Conservation (phyloP, 805 yeast genomes). For the Candida montana region DNA sequence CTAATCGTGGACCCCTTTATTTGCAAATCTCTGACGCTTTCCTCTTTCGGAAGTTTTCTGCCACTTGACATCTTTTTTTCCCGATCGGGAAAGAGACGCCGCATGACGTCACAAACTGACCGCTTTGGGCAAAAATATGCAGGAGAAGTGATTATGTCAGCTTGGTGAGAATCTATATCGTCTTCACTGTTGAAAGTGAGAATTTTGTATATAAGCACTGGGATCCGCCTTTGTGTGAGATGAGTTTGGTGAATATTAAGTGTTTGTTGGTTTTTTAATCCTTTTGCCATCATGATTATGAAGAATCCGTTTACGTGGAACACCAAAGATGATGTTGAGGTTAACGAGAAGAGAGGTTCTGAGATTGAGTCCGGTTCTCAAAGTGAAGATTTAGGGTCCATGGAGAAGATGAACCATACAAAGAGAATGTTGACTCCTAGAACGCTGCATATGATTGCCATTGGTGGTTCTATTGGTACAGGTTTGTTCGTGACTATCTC, state of each 20-base stretch:
- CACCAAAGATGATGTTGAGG: not conserved
- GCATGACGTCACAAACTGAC: not conserved
- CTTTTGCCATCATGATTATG: not conserved
- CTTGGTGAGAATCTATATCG: not conserved
- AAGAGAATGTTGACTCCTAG: constrained; percentile 9
- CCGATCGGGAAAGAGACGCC: no score
- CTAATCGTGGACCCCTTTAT: no score
- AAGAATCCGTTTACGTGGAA: not conserved
- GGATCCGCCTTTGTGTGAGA: no score
- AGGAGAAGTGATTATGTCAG: not conserved
- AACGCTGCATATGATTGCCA: constrained; percentile 10
- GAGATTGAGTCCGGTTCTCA: constrained; percentile 6
- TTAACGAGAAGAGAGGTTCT: constrained; percentile 2
- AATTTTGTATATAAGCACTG: not conserved
- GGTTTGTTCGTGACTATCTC: constrained; percentile 52
- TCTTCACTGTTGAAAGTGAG: no score
- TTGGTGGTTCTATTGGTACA: constrained; percentile 44
- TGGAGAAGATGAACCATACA: constrained; percentile 6
- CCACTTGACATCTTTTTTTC: not conserved
- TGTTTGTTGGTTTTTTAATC: no score
- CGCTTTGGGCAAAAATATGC: not conserved
- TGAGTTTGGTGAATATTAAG: no score
- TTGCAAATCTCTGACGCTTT: not conserved
- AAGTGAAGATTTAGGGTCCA: constrained; percentile 10
- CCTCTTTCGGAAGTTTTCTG: not conserved